A percentile compares a stretch with the other conserved stretches of the same genome.
phyloP scores from a whole-genome alignment of 352 stramenopile species.

The Globisporangium radiosum region DNA sequence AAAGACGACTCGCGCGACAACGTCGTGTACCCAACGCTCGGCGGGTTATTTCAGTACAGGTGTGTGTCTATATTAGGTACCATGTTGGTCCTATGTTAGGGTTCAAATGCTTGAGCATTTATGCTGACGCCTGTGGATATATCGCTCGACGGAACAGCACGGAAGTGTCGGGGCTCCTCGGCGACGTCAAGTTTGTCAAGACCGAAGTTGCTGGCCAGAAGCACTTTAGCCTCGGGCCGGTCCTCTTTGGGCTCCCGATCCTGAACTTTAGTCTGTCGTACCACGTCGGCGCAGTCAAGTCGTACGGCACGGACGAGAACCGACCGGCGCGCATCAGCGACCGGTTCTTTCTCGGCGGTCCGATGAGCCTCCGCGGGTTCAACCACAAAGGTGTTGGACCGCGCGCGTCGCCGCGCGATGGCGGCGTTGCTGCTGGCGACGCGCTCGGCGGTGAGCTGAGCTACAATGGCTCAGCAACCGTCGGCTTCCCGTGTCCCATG shows the following conservation, averaged over 20 bases:
- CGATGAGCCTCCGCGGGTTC: constrained; percentile 87
- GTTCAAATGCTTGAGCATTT: too few species aligned
- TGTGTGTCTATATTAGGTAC: constrained; percentile 11
- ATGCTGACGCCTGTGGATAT: neutral
- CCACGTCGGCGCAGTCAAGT: constrained; percentile 71
- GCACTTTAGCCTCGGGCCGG: constrained; percentile 60
- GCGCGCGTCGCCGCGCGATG: constrained; percentile 80
- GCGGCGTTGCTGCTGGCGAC: constrained; percentile 77
- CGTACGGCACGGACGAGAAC: constrained; percentile 62
- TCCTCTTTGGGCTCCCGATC: constrained; percentile 62
- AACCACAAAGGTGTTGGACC: constrained; percentile 88
- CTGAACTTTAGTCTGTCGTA: constrained; percentile 81
- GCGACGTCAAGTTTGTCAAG: constrained; percentile 88
- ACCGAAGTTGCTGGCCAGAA: constrained; percentile 80
- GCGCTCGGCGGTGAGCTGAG: constrained; percentile 85
- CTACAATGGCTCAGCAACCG: constrained; percentile 77
- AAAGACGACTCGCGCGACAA: constrained; percentile 87
- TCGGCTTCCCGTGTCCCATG: constrained; percentile 84
- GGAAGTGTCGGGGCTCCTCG: constrained; percentile 81
- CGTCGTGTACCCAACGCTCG: constrained; percentile 75
- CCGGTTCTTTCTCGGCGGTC: constrained; percentile 88
- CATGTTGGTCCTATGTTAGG: too few species aligned
- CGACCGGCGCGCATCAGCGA: constrained; percentile 87
- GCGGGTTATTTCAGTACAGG: constrained; percentile 88
- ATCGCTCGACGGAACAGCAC: constrained; percentile 25